Base-by-base conservation (phyloP, 2,329 filamentous ascomycete species). In the Fusarium neocosmosporiellum region DNA sequence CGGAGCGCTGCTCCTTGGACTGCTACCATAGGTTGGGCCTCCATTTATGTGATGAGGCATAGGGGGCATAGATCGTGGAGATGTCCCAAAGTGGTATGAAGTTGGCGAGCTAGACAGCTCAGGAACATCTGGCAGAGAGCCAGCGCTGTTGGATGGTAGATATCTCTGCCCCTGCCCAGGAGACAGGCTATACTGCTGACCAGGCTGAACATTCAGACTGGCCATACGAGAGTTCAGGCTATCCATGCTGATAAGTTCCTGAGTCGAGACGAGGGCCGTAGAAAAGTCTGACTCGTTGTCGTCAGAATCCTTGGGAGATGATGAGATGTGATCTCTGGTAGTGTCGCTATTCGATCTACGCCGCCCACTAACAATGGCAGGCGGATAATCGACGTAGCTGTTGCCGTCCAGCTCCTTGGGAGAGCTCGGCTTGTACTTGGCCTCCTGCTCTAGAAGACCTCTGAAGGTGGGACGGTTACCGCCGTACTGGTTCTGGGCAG, bases 211-310 rank as follows among this genome's bases (percentile, higher is more conserved):
- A 59, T 84, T 83, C 73, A 86, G 79, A 33, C 80, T 80, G 16
- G 81, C 81, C 80, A 87, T 85, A 34, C 81, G 81, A 6, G 81
- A 75, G 29, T 82, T 82, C 31, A 87, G 76, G 4, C 70, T 77
- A 58, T 88, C 86, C 72, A 87, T 81, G 39, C 83, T 81, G 73
- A 90, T 83, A 22, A 90, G 81, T 50, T 90, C 88, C 14, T 81
- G 81, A 1, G 88, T 90, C 0, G 87, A 88, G 55, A 90, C 88
- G 41, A 89, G 80, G 5, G 84, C 83, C 74, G 85, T 83, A 1
- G 83, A 81, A 55, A 80, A 80, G 22, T 71, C 77, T 2, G 78
- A 69, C 18, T 82, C 81, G 33, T 77, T 77, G 14, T 78, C 77
- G 5, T 75, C 77, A 8, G 79, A 80, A 7, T 84, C 82, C n/a